Evolutionary conservation across 2,329 filamentous ascomycete genomes (phyloP), one percentile per base, ranked within the genome.

Genomic region (Ophiosphaerella korrae): DNA sequence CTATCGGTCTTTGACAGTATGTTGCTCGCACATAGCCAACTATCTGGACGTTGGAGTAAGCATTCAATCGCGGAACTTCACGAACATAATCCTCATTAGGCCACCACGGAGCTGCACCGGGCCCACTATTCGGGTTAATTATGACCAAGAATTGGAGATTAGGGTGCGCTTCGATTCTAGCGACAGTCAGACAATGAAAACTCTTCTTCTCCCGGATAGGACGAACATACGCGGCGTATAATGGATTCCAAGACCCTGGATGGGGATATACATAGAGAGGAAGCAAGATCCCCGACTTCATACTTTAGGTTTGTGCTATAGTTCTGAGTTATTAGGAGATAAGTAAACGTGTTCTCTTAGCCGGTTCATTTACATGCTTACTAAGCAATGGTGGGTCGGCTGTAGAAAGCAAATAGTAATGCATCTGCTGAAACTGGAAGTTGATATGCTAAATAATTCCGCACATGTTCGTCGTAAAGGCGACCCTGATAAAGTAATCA

Each of bases 21-120:
- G 76, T 78, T 9, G 76, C 78, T 6, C 77, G 66, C 51, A 84
- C 79, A 60, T 82, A 82, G 0, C 77, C 78, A n/a, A 83, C 60
- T 5, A 79, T 73, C 5, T 73, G 71, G 14, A 79, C 78, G 61
- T 84, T 83, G 42, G 75, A 58, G 42, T 73, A 66, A 9, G 67
- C 62, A 39, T 71, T 72, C 31, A 80, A 65, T 37, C 63, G 70
- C 13, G 74, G 70, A 23, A 80, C 72, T 47, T 78, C 77, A 4
- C 71, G 71, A 3, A 74, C 70, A 56, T 80, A 80, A 58, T 79
- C 78, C 29, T 61, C 68, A 63, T 80, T 78, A 1, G 78, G 78
- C 60, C 78, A 64, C 60, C 78, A 64, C 5, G 74, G 61, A 14
- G 67, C 52, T 21, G 58, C 71, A 58, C 80, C 82, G 59, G 76